Percentiles rank a stretch among this genome's conserved stretches.
phyloP scores from a whole-genome alignment of 805 yeast genomes.

The Scheffersomyces stipitis region DNA sequence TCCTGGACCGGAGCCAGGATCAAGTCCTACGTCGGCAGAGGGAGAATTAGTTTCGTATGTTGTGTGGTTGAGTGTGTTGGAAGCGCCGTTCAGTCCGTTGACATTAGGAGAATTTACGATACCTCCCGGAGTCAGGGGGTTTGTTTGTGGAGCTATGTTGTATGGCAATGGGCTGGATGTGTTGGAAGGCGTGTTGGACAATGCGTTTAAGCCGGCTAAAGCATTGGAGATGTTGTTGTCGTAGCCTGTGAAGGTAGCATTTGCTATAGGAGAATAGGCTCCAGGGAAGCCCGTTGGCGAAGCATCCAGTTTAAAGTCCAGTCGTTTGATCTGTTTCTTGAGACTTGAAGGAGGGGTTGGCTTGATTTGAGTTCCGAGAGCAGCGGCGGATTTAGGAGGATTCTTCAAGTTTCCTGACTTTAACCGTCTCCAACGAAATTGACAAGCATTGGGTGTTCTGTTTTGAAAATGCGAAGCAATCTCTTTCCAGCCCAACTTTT shows the following conservation, averaged over 20 bases:
- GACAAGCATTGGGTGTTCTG: constrained; percentile 40
- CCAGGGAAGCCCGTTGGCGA: constrained; percentile 22
- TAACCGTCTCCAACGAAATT: constrained; percentile 43
- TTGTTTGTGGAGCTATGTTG: constrained; percentile 7
- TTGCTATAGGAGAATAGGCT: constrained; percentile 35
- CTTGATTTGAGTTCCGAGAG: constrained; percentile 10
- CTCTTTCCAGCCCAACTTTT: constrained; percentile 49
- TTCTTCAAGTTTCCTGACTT: constrained; percentile 44
- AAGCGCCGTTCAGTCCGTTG: constrained; percentile 1
- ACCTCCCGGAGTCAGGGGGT: constrained; percentile 23
- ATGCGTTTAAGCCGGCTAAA: constrained; percentile 45
- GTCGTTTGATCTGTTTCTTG: constrained; percentile 12
- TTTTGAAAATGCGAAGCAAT: constrained; percentile 44
- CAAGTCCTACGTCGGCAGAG: constrained; percentile 26
- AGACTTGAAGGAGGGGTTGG: constrained; percentile 2
- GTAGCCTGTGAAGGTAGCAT: constrained; percentile 39
- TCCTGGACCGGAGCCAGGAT: constrained; percentile 29
- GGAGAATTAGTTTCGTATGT: constrained; percentile 26
- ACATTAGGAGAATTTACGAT: constrained; percentile 21
- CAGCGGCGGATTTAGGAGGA: constrained; percentile 43
- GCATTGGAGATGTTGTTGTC: constrained; percentile 42
- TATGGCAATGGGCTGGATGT: constrained; percentile 28
- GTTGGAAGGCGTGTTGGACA: constrained; percentile 32
- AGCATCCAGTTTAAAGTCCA: constrained; percentile 8
- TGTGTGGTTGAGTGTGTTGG: constrained; percentile 10